phyloP scores from a whole-genome alignment of 2,329 filamentous ascomycete species.

The Juglanconis oblonga region DNA sequence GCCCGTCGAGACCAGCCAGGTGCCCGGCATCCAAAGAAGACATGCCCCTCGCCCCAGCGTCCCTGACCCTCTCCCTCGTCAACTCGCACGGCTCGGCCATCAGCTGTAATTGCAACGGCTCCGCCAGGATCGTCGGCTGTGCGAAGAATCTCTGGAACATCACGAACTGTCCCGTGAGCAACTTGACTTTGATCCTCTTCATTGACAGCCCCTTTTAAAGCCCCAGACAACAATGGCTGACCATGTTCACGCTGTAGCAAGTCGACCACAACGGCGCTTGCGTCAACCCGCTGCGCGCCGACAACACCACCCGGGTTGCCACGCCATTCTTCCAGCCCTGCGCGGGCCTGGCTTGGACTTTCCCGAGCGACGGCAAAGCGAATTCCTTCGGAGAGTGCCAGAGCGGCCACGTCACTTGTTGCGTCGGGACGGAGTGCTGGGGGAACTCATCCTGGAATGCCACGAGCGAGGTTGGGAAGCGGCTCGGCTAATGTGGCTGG shows the following conservation, averaged over 20 bases:
- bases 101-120: slow-evolving; percentile 19
- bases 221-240: no score
- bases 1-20: not conserved
- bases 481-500: no score
- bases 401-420: not conserved
- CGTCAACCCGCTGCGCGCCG: slow-evolving; percentile 20
- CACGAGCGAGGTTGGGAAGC: not conserved
- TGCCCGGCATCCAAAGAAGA: not conserved
- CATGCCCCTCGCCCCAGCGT: not conserved
- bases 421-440: slow-evolving; percentile 2
- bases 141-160: slow-evolving; percentile 20
- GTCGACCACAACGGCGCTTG: slow-evolving; percentile 14
- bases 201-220: no score
- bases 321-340: slow-evolving; percentile 16
- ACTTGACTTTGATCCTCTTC: no score
- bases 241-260: no score
- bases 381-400: slow-evolving; percentile 17
- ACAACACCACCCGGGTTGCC: slow-evolving; percentile 1
- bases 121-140: slow-evolving; percentile 11
- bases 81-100: slow-evolving; percentile 16
- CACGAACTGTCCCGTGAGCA: slow-evolving; percentile 16
- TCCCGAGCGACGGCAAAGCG: slow-evolving; percentile 10
- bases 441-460: not conserved
- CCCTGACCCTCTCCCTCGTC: slow-evolving; percentile 16
- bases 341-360: slow-evolving; percentile 12